Base-by-base conservation (phyloP, 2,329 filamentous ascomycete genomes). In the Venturia pyrina region DNA sequence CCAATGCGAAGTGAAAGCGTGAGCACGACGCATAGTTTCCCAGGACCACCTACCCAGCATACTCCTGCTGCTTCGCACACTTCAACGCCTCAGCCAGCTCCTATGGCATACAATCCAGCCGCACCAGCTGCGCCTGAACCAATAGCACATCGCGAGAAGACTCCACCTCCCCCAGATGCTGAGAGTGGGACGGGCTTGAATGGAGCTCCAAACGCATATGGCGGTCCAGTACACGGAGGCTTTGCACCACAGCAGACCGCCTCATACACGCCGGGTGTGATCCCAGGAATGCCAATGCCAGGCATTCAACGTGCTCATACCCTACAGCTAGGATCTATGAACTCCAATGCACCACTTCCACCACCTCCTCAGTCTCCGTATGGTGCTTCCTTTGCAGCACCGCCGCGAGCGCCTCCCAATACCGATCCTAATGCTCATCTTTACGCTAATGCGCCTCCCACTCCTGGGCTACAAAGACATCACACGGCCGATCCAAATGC, bases 71-170 rank as follows among this genome's bases (percentile, higher is more conserved):
- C 73, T 17, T 65, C 67, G n/a, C 73, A 72, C 61, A 71, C 74
- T 65, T 59, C 64, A 1, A 69, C 73, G 11, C 69, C 67, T 46
- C 70, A 70, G 44, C 75, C 79, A n/a, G 80, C 77, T 8, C 87
- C 88, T 0, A 86, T 90, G 78, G 84, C 88, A 2, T 93, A 93
- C 73, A 93, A 93, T 72, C 90, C 90, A 3, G 89, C 90, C 0
- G 89, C 89, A 1, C 90, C 90, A 5, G 82, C 89, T 0, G 88
- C 89, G 0, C 89, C 89, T 0, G 89, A 93, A 74, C 81, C 84
- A 28, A 86, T 92, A 63, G 80, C 83, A 24, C 85, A 90, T 73
- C 83, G 90, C 61, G 90, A 93, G 75, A 92, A 92, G 81, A 93
- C 90, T 0, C 90, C 89, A 1, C 86, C 90, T 4, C 88, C 88